Evolutionary conservation across 2,329 filamentous ascomycete genomes (phyloP), one percentile per base, ranked within the genome.

Genomic region (Cladobotryum protrusum): DNA sequence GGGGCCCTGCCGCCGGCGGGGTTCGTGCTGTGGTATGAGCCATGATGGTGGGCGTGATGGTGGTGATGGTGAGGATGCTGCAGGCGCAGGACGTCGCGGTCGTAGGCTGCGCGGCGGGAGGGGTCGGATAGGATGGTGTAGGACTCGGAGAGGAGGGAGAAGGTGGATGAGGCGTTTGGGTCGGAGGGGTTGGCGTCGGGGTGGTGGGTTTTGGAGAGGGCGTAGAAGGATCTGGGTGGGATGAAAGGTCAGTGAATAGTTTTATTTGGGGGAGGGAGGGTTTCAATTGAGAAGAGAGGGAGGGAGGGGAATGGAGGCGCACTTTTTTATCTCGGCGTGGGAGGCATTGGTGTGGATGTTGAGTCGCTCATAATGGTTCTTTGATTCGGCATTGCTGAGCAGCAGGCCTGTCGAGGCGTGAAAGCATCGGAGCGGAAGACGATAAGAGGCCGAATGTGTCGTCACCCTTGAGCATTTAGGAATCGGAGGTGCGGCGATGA

Each of bases 151-250:
- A 96, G 86, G 59, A 82, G 78, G 67, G 90, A 82, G 76, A 96
- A 99, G 64, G 85, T 87, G 51, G 80, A 72, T 4, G 83, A 76
- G 54, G 91, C 87, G 52, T 72, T 65, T 4, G 87, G 86, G 68
- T 96, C 86, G 59, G 79, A 64, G 53, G 78, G 88, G 75, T 97
- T 95, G 65, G 84, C 83, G 76, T 99, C 93, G 1, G 93, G 93
- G 69, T 99, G 93, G 77, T 96, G 86, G 48, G 79, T 73, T 71
- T 96, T 95, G 63, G 90, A 96, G 66, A 97, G 87, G 54, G 78
- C 71, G 77, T 96, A 97, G 79, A 96, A 99, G 58, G 81, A 81
- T 61, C 80, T 84, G 15, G 13, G 20, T 36, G 7, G 32, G 29
- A 15, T 6, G n/a, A 33, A 1, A 19, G 13, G 45, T 53, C 32